Evolutionary conservation across 192 early-diverging fungal species (phyloP), one percentile per base, ranked within the genome.

Genomic region (Chytriomyces sp.): DNA sequence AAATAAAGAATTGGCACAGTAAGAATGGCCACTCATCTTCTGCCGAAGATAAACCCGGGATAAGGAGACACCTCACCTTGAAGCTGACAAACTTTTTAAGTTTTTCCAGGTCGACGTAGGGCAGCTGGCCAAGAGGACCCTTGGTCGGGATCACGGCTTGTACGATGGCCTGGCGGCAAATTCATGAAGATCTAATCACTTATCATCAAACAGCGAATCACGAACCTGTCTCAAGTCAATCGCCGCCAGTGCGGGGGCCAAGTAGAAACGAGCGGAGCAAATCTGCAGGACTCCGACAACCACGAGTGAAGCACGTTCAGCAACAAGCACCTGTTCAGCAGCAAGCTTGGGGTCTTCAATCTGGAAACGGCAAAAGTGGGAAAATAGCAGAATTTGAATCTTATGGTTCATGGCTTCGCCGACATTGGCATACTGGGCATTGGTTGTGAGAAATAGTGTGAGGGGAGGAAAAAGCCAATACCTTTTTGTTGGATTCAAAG

Each of bases 211-310:
- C n/a, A n/a, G n/a, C n/a, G n/a, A n/a, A n/a, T n/a, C n/a, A n/a
- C n/a, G n/a, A n/a, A 85, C 75, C 73, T 98, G 96, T 39, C 89
- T 85, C 44, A 98, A 83, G 54, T 95, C 90, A 83, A 99, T 91
- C 38, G 93, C 77, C 28, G 77, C 72, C 7, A 86, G 69, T 0
- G 93, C 86, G 59, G 85, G 84, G 54, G 72, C 80, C 37, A 94
- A 83, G 95, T 96, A 99, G 70, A 89, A 89, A 74, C 93, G 88
- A 14, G 91, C 88, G 32, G 88, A 86, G 8, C 94, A 85, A 55
- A 98, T 94, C 73, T 95, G 93, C 26, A 96, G 80, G 79, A 98
- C 76, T 14, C 96, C 98, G 54, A 89, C 86, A 30, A 97, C 75
- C 33, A 99, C 85, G 31, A 88, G 88, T 36, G 91, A 77, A 10